Evolutionary conservation across 768 basidiomycete species (phyloP), one percentile per base, ranked within the genome.

Genomic region (Macrolepiota dolichaula): DNA sequence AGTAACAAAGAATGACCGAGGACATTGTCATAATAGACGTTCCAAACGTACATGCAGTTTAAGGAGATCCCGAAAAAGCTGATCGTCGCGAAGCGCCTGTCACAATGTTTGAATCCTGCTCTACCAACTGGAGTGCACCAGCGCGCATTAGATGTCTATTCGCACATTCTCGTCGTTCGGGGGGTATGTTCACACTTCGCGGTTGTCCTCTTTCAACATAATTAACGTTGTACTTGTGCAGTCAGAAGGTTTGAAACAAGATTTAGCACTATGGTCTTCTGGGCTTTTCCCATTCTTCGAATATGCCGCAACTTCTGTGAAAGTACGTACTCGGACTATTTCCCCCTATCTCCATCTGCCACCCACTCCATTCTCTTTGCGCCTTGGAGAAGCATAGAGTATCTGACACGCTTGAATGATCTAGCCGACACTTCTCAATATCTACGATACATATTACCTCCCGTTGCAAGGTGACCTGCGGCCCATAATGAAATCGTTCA

Each of bases 221-320:
- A 47, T 60, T 38, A n/a, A 53, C 15, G 4, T 19, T 46, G 6
- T 27, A 35, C 49, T 49, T 10, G n/a, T 60, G 58, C 65, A 97
- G 96, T 82, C 85, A 1, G 96, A 96, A 67, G 95, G 96, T 10
- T 73, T 99, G 46, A 84, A 84, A 64, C 82, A 85, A 46, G 97
- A 99, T 74, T 80, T 99, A 2, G 81, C 91, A 3, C 78, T 98
- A 19, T 99, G 97, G 97, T 94, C 94, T 0, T 89, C 94, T 3
- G 97, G 97, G 6, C 74, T 99, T 4, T 98, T 99, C 72, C 97
- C 97, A 0, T 98, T 98, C 84, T 98, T 98, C 68, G 94, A 98
- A 75, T 98, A 94, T 73, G 94, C 97, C 10, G 90, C 96, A n/a
- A 98, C 96, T n/a, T 95, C 95, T 19, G 95, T 98, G 61, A 94